Evolutionary conservation across 2,329 filamentous ascomycete genomes (phyloP), one percentile per base, ranked within the genome.

Genomic region (Septoria linicola): DNA sequence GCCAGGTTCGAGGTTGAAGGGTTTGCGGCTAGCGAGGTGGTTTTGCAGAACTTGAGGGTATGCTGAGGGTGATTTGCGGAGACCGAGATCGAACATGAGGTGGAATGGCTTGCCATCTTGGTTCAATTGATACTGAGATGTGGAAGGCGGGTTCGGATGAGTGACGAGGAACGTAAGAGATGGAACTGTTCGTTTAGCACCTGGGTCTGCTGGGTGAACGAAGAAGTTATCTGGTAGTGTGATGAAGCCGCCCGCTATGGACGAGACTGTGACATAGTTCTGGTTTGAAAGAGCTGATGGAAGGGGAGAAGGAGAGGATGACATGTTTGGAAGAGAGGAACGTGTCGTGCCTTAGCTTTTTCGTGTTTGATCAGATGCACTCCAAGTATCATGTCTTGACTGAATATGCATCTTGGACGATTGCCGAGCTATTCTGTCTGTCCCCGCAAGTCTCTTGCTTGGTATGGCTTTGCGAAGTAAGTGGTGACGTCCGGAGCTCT

Each of bases 31-130:
- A 6, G 68, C 59, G 19, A 80, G 68, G 56, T 80, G 77, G 6
- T 67, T 63, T 54, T 74, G 73, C 50, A 77, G 69, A 2, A 67
- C 64, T 10, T 65, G 55, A 5, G 72, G 67, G 59, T 81, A 81
- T 35, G 67, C 66, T 4, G 63, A 54, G 10, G 73, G 56, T 23
- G 76, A 68, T 37, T 73, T 70, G 45, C 77, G 75, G 16, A 80
- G 66, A 7, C 79, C 78, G 7, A 82, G 72, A 58, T 81, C 79
- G 63, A 81, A 81, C 54, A 81, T 64, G 6, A 80, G 66, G 62
- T 49, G 68, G 65, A 54, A 62, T 14, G 45, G 66, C 52, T 59
- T 68, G 6, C 41, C 41, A 4, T 54, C 17, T 10, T 59, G 8
- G 3, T 32, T 49, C 14, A 36, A 44, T 17, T 39, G 37, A 37